Conservation (phyloP, 805 yeast species). For the Lachancea sp. region DNA sequence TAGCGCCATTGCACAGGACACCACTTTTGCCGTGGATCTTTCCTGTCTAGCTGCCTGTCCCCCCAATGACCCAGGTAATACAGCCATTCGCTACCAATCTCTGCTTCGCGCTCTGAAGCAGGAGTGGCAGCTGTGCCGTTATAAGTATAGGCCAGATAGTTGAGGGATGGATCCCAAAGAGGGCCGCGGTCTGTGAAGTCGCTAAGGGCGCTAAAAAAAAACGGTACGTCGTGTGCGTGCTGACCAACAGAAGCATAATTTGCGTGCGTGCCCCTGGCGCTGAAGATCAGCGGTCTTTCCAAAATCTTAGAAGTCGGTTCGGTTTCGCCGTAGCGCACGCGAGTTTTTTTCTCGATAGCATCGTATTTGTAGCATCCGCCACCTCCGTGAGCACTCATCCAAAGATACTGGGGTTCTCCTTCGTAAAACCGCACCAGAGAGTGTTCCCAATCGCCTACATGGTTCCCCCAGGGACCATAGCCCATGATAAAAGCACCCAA, state of each 20-base stretch:
- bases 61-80: conserved; percentile 85
- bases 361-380: conserved; percentile 81
- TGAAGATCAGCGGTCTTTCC: conserved; percentile 67
- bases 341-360: conserved; percentile 54
- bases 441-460: conserved; percentile 98
- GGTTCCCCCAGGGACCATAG: conserved; percentile 93
- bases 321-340: conserved; percentile 84
- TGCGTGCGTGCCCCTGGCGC: conserved; percentile 96
- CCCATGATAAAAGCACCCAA: conserved; percentile 98
- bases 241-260: conserved; percentile 95
- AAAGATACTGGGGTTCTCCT: conserved; percentile 73
- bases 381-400: conserved; percentile 99
- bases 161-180: conserved; percentile 86
- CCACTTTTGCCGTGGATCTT: conserved; percentile 78
- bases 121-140: conserved; percentile 52
- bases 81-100: conserved; percentile 65
- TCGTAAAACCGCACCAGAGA: conserved; percentile 75
- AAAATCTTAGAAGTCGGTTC: conserved; percentile 53
- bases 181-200: conserved; percentile 96
- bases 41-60: conserved; percentile 55
- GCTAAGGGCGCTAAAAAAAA: conserved; percentile 66
- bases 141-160: conserved; percentile 74
- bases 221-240: conserved; percentile 89
- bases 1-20: conserved; percentile 85
- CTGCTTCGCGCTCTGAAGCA: conserved; percentile 22